Evolutionary conservation across 305 asterid genomes (phyloP), one percentile per base, ranked within the genome.

Genomic region (Fraxinus sp.): DNA sequence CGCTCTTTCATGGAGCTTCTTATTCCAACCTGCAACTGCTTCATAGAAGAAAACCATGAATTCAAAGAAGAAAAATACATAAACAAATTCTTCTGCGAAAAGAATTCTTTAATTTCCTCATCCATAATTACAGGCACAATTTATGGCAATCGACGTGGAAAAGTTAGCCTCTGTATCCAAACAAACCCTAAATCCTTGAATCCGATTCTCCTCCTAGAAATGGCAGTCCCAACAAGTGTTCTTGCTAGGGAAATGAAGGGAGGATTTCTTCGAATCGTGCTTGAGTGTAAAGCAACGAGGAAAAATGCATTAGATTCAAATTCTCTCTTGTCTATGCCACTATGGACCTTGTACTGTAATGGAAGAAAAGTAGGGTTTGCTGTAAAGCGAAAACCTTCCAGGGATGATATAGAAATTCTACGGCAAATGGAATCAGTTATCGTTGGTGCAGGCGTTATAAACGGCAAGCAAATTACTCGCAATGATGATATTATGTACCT

Each of bases 211-310:
- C 89, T 92, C 0, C 93, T 92, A 5, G 93, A 92, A 71, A 90
- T 92, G 0, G 94, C 91, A 0, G 86, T 92, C 13, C 88, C 95
- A 16, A 92, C 95, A 0, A 79, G 85, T 14, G 87, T 86, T 35
- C 92, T 92, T 0, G 95, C 95, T 0, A 85, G 77, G 81, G 94
- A 92, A 87, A 92, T 92, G 96, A 88, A 85, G n/a, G 90, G 89
- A 70, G 93, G 93, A 41, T 49, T 90, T 36, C 79, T 91, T 0
- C 85, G 96, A 32, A 90, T 92, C 52, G 91, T 90, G n/a, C 92
- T 92, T 0, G 91, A 90, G 41, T 81, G 88, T 18, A 84, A 84
- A 10, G 43, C 79, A 5, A 5, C 1, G 6, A 18, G 64, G 75
- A 77, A 28, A 4, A 89, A 36, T 7, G 74, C 5, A 6, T 24